These are phyloP conservation scores for Starmerella riodocensis DNA, from an alignment of 805 yeast genomes.

Conservation along the genomic window DNA sequence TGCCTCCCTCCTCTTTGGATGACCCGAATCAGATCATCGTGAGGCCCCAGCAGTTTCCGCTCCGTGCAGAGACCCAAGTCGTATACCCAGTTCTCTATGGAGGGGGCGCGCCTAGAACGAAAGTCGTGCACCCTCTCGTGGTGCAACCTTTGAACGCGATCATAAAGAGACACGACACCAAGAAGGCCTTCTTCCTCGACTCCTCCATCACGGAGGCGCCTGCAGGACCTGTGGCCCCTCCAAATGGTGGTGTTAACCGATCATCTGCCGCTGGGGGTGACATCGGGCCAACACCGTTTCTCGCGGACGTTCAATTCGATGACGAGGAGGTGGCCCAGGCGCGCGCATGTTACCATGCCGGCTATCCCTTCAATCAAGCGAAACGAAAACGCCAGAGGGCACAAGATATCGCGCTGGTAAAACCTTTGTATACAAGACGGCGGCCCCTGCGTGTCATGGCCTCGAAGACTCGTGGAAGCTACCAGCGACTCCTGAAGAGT, in stretches of 20 bases:
- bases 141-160: constrained; percentile 45
- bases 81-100: constrained; percentile 82
- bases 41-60: constrained; percentile 38
- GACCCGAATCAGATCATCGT: constrained; percentile 77
- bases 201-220: constrained; percentile 13
- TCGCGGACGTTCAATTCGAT: constrained; percentile 35
- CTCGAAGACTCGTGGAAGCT: constrained; percentile 69
- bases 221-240: constrained; percentile 23
- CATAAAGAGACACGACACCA: constrained; percentile 7
- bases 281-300: constrained; percentile 17
- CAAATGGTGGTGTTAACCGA: no score
- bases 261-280: not conserved
- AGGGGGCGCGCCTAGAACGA: constrained; percentile 35
- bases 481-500: constrained; percentile 75
- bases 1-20: constrained; percentile 60
- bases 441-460: constrained; percentile 37
- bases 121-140: constrained; percentile 42
- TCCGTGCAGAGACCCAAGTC: constrained; percentile 71
- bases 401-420: constrained; percentile 75
- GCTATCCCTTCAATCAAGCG: constrained; percentile 58
- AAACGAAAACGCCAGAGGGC: constrained; percentile 26
- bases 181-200: constrained; percentile 16
- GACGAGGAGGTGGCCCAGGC: constrained; percentile 34
- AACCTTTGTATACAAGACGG: constrained; percentile 62
- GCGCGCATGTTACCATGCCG: constrained; percentile 61